A percentile compares a stretch with the other conserved stretches of the same genome.
Conservation (phyloP, 768 basidiomycete genomes). For the Hericium erinaceus region DNA sequence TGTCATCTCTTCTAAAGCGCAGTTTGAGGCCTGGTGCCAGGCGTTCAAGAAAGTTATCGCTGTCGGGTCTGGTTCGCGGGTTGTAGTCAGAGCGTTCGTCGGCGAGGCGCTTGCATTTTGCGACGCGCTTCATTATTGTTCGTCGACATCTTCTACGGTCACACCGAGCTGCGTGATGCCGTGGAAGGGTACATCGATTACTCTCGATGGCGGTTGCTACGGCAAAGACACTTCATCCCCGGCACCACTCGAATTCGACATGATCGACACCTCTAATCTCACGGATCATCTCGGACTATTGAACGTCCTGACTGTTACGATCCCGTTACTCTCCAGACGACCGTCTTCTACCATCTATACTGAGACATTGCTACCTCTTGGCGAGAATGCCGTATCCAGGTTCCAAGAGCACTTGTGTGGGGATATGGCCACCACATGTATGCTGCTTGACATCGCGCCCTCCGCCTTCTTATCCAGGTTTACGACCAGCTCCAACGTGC, state of each 20-base stretch:
- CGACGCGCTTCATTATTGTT: background rate
- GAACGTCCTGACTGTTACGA: constrained; percentile 30
- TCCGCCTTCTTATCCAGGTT: constrained; percentile 1
- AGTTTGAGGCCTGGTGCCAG: constrained; percentile 30
- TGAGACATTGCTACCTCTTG: constrained; percentile 28
- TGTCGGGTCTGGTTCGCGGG: background rate
- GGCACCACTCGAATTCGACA: constrained; percentile 30
- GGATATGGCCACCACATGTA: background rate
- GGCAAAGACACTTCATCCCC: constrained; percentile 21
- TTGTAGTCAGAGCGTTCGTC: constrained; percentile 30
- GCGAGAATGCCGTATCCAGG: constrained; percentile 14
- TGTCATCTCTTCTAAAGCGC: constrained; percentile 20
- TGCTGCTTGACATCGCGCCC: background rate
- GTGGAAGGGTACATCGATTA: constrained; percentile 28
- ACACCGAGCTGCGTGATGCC: constrained; percentile 21
- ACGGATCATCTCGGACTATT: constrained; percentile 38
- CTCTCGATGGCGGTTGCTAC: constrained; percentile 17
- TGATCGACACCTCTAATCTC: constrained; percentile 44
- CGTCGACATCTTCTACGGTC: constrained; percentile 9
- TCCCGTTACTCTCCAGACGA: constrained; percentile 26
- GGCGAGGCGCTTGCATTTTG: constrained; percentile 34
- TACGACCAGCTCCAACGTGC: background rate
- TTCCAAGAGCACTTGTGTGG: background rate
- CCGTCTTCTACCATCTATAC: constrained; percentile 30
- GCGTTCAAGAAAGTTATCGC: constrained; percentile 15